Base-by-base conservation (phyloP, 345 rosid species). In the Microthlaspi erraticum region DNA sequence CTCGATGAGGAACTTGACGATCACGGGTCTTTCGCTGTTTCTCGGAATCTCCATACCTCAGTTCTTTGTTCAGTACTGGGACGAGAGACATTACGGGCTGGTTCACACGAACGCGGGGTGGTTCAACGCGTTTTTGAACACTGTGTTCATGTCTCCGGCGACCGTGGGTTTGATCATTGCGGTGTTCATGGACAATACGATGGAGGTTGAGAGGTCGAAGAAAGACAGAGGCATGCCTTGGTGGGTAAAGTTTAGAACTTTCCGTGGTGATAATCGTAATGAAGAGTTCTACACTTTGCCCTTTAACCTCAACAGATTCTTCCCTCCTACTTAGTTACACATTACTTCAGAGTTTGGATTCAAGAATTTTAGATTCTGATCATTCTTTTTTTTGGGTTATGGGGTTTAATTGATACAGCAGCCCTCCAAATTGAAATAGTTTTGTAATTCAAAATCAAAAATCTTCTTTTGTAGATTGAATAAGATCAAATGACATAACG, bases 151-250 rank as follows among this genome's bases (percentile, higher is more conserved):
- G 45, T 95, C 99, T 0, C 84, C 99, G 7, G 86, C 92, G 0
- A 86, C 88, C 0, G 93, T 95, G 10, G 97, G 92, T 5, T 49
- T 95, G 70, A 88, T 87, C 11, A 83, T 94, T 0, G 97, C 93
- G 0, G 90, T 92, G 48, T 87, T 95, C 65, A 66, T 92, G 7
- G 98, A 94, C 72, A 91, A 91, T 61, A 94, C 99, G 0, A 48
- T 94, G 9, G 93, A 92, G 16, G 90, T 87, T 26, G 86, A 87
- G 50, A 88, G 82, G n/a, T 88, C 96, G 16, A 89, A 86, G 78
- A 92, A 86, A 74, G 98, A 92, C 7, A 61, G 99, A 53, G 99
- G 99, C 20, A 92, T 95, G 98, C 94, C 94, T 14, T 95, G 99
- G 97, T 95, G 99, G 99, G 94, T 79, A 6, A 92, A 85, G 79